Conservation (phyloP, 192 early-diverging fungal genomes). For the Backusella sp. region DNA sequence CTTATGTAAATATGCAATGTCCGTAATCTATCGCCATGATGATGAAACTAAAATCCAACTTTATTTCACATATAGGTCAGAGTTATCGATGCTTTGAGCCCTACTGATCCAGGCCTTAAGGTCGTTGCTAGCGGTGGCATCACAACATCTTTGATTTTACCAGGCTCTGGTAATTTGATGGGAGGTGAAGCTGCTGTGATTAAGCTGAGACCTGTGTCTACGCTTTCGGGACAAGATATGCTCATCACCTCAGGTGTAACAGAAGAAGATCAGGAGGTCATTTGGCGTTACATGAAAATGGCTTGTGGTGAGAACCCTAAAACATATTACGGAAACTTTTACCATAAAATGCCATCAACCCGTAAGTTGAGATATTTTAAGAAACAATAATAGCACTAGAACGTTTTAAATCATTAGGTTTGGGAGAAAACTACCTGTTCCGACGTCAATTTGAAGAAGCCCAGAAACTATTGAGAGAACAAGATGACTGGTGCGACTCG, state of each 20-base stretch:
- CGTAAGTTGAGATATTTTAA: conserved; percentile 25
- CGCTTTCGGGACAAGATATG: conserved; percentile 54
- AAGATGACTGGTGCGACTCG: conserved; percentile 62
- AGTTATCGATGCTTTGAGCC: conserved; percentile 54
- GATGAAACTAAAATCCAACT: background rate
- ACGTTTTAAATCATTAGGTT: conserved; percentile 13
- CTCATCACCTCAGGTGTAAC: conserved; percentile 46
- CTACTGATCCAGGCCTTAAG: conserved; percentile 45
- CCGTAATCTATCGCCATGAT: background rate
- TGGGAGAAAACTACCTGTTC: conserved; percentile 39
- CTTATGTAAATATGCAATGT: conserved; percentile 34
- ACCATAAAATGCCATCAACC: conserved; percentile 34
- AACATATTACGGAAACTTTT: conserved; percentile 31
- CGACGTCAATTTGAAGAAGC: conserved; percentile 50
- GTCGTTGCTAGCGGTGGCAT: conserved; percentile 57
- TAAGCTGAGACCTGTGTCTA: conserved; percentile 43
- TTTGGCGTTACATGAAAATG: conserved; percentile 67
- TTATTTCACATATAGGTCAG: conserved; percentile 27
- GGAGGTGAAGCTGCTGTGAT: conserved; percentile 60
- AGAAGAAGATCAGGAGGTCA: conserved; percentile 26
- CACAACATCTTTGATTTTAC: conserved; percentile 60
- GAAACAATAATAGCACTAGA: background rate
- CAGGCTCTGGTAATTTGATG: conserved; percentile 64
- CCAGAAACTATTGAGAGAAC: conserved; percentile 25
- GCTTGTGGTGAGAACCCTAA: conserved; percentile 72